Base-by-base conservation (phyloP, 768 basidiomycete genomes). In the Suillus subalutaceus region DNA sequence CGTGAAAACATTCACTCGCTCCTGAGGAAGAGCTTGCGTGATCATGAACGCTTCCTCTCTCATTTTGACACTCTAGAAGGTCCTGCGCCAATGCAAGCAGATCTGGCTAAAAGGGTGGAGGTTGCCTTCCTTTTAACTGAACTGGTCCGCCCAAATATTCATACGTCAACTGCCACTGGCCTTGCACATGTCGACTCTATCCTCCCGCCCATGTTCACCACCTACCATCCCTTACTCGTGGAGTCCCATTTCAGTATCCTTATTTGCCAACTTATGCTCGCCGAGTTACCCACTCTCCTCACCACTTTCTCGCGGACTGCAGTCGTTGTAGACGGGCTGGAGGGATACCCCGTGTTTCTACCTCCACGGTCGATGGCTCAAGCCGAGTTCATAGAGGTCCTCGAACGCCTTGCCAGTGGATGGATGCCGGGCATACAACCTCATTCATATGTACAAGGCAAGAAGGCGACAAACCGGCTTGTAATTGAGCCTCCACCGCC, bases 361-460 rank as follows among this genome's bases (percentile, higher is more conserved):
- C 92, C 93, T 10, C 92, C 94, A 16, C 83, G 94, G 40, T 93
- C 92, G 15, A 93, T 95, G 90, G 88, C 90, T 0, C 94, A 96
- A 72, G 93, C 93, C 12, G 93, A 96, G 78, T 95, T 94, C 70
- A 80, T 93, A 65, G 94, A 96, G 76, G 83, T 93, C 9, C 81
- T 95, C 65, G 93, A 95, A 71, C 86, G 94, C 12, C 86, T 96
- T 52, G 89, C 91, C 0, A 78, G 83, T 10, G 90, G 92, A 0
- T 96, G 94, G 94, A 83, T 77, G 65, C 80, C 80, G 26, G 93
- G 92, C 8, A 75, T 84, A 15, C 84, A 86, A 66, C 84, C 88
- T 1, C 87, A 90, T 77, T 86, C 87, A 53, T 41, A 75, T 75
- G 63, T 75, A 77, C 72, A 63, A 20, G 48, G 69, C 3, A 71